Evolutionary conservation across 495 filamentous ascomycete genomes (phyloP).

Genomic region (Penicillium bialowiezense): DNA sequence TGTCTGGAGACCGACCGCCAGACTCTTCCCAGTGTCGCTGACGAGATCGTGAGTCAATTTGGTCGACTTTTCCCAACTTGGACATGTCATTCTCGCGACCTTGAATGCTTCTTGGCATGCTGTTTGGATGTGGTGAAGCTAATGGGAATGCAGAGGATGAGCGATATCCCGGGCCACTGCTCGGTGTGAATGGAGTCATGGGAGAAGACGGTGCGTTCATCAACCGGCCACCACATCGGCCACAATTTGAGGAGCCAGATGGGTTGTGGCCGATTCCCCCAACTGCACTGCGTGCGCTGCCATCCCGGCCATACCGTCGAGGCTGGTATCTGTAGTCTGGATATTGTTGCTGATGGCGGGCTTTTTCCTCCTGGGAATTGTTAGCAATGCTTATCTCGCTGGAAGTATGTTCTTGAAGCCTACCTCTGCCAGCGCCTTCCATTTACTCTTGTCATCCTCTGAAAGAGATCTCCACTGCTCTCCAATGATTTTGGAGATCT

Average conservation of each 20-base stretch:
- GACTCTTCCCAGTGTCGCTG: constrained; percentile 30
- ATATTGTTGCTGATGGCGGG: constrained; percentile 84
- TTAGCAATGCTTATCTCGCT: background rate
- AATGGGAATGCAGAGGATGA: constrained; percentile 17
- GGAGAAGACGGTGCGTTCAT: constrained; percentile 48
- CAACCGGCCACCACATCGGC: constrained; percentile 41
- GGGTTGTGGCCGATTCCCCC: constrained; percentile 41
- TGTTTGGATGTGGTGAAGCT: constrained; percentile 15
- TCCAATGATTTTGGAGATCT: constrained; percentile 97
- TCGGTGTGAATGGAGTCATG: constrained; percentile 36
- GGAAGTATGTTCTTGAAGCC: constrained; percentile 3
- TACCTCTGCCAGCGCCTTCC: constrained; percentile 88
- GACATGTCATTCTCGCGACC: constrained; percentile 18
- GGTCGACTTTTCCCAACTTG: constrained; percentile 24
- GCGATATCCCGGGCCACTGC: constrained; percentile 7
- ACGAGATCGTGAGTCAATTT: constrained; percentile 20
- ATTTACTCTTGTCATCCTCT: constrained; percentile 74
- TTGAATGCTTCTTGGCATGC: constrained; percentile 21
- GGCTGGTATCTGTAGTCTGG: constrained; percentile 95
- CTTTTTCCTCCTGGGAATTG: constrained; percentile 73
- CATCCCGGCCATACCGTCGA: constrained; percentile 65
- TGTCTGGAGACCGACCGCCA: constrained; percentile 39
- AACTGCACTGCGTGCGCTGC: constrained; percentile 24
- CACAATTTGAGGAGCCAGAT: constrained; percentile 39
- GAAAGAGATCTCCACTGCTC: constrained; percentile 81